Evolutionary conservation across 345 rosid genomes (phyloP), one percentile per base, ranked within the genome.

Genomic region (Triadica sebifera): DNA sequence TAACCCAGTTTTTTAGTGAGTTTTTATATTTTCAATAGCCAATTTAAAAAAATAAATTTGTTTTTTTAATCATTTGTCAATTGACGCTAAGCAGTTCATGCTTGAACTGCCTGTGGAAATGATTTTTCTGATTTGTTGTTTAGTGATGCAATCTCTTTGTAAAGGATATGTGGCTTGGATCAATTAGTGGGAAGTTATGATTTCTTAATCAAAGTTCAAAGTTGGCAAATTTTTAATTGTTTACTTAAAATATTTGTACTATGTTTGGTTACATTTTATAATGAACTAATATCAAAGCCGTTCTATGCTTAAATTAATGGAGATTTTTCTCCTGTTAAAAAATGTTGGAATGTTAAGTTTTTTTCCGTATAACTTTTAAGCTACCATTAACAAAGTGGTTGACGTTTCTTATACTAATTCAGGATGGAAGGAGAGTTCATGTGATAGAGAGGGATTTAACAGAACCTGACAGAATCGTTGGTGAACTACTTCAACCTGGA

Each of bases 391-490:
- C 60, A 15, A 50, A 50, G 6, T 19, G 51, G 10, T 70, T 70
- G 2, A 22, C 6, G 22, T 25, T 71, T 57, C 15, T 43, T 6
- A 20, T 16, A 24, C 39, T 39, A 41, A 70, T 74, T 63, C 71
- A 74, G 77, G 77, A 74, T 8, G 77, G 77, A 25, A 45, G 77
- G 4, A 43, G 39, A 53, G 77, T 74, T 57, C 77, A 56, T 56
- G 72, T 74, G 22, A 66, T 74, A 24, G 77, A 74, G 46, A 74
- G 77, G 71, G 77, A 74, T 55, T 55, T 74, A 55, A 74, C 62
- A 20, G 71, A 74, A 57, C 77, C 72, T 24, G 71, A 74, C 47
- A 74, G 77, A 46, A 74, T 74, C 15, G 77, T 74, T 3, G 77
- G 77, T 29, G 77, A 74, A 57, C 29, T 74, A 46, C 72, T 74